Base-by-base conservation (phyloP, 148 eudicot species). In the Rhododendron simsii region DNA sequence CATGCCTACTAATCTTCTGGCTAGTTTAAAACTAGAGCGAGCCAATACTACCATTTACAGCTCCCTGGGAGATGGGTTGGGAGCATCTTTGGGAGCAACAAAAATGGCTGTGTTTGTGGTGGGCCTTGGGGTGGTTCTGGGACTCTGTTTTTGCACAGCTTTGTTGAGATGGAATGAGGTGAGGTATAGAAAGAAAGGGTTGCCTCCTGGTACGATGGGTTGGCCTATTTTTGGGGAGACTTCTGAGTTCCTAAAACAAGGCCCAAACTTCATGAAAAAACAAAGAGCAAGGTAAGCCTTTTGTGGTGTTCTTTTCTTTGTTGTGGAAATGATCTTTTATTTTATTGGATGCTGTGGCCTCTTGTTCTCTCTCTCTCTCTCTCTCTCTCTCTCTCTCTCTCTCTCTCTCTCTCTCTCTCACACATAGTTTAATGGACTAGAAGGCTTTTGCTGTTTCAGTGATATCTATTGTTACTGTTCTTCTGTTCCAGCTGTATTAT, bases 201-300 rank as follows among this genome's bases (percentile, higher is more conserved):
- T 96, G 84, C 98, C 99, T 1, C 99, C 99, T 39, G 99, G 99
- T n/a, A 96, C 98, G 35, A 96, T 96, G 99, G 99, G 99, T 77
- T 96, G 99, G 99, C 99, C 99, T 45, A 82, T 96, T 63, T 94
- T 96, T 88, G 99, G 99, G 81, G 99, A 96, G 85, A 96, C 99
- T 59, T 93, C 95, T 76, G 98, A 96, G 88, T 96, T 96, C 82
- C 96, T 96, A 12, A 96, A 93, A 90, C 98, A 90, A 83, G 99
- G 99, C 28, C 99, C 99, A 35, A 86, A 81, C 85, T 96, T 96
- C 91, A 96, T 96, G 91, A 94, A 89, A 74, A 93, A 87, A 89
- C 95, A 96, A 88, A 92, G 94, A 91, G 89, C 96, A 84, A 96
- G 99, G 99, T 96, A 16, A 61, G 53, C 82, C 65, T 67, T 59